These are phyloP conservation scores for Cladorrhinum sp. DNA, from an alignment of 2,329 filamentous ascomycete genomes.

Conservation along the genomic window DNA sequence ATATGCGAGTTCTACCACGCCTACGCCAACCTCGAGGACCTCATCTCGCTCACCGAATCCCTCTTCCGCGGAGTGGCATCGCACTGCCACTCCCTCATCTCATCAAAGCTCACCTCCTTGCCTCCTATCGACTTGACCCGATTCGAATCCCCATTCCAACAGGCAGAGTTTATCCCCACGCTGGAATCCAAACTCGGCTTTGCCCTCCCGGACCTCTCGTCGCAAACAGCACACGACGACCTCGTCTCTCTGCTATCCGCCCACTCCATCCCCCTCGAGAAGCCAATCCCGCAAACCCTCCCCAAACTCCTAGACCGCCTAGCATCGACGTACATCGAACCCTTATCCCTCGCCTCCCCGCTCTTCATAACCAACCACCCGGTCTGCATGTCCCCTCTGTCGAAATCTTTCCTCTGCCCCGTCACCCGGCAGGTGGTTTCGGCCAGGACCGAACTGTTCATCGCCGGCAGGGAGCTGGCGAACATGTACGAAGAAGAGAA, in stretches of 20 bases:
- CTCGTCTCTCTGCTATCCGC: conserved; percentile 26
- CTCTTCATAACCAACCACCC: conserved; percentile 90
- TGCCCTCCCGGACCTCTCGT: conserved; percentile 61
- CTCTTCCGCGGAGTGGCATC: conserved; percentile 60
- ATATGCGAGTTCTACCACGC: conserved; percentile 97
- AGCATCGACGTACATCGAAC: conserved; percentile 73
- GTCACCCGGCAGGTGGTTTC: conserved; percentile 68
- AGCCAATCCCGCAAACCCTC: conserved; percentile 58
- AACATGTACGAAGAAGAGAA: conserved; percentile 99
- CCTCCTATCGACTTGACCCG: conserved; percentile 46
- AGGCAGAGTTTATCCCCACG: conserved; percentile 77
- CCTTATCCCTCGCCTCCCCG: conserved; percentile 53
- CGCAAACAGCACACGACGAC: conserved; percentile 53
- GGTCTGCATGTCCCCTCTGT: conserved; percentile 83
- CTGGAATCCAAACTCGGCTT: conserved; percentile 67
- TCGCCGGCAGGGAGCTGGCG: conserved; percentile 75
- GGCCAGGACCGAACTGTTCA: conserved; percentile 81
- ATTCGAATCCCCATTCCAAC: conserved; percentile 54
- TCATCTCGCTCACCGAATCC: conserved; percentile 73
- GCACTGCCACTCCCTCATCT: conserved; percentile 47
- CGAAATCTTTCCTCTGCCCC: conserved; percentile 78
- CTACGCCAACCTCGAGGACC: conserved; percentile 70
- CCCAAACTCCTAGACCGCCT: conserved; percentile 76
- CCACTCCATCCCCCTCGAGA: conserved; percentile 60
- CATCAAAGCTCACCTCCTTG: conserved; percentile 44